These are phyloP conservation scores for Globisporangium camurandrum DNA, from an alignment of 352 stramenopile genomes.

Conservation along the genomic window DNA sequence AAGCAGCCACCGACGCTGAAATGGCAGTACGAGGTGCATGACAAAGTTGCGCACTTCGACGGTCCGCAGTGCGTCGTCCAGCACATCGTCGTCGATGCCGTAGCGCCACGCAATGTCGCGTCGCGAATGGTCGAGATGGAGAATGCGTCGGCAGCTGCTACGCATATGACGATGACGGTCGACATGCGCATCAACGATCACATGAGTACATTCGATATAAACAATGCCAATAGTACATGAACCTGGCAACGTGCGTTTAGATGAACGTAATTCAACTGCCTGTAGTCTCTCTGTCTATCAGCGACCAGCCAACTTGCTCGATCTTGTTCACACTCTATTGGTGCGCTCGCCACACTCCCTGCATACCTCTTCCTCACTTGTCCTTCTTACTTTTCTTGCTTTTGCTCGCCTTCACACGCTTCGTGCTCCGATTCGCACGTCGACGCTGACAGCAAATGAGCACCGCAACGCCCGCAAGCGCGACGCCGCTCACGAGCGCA, in stretches of 20 bases:
- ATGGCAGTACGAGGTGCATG: slow-evolving; percentile 72
- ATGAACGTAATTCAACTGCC: too few relatives aligned
- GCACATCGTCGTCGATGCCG: slow-evolving; percentile 70
- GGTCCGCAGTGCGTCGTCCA: slow-evolving; percentile 69
- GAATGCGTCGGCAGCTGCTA: slow-evolving; percentile 62
- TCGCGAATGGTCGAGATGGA: slow-evolving; percentile 60
- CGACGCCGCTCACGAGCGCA: slow-evolving; percentile 31
- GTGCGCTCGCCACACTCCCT: too few relatives aligned
- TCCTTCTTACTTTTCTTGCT: slow-evolving; percentile 3
- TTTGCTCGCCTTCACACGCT: too few relatives aligned
- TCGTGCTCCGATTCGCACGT: slow-evolving; percentile 20
- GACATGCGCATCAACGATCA: too few relatives aligned
- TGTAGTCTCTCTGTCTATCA: too few relatives aligned
- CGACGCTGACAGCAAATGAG: slow-evolving; percentile 42
- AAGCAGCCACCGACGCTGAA: too few relatives aligned
- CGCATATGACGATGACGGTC: too few relatives aligned
- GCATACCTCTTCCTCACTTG: background rate
- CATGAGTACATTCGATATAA: too few relatives aligned
- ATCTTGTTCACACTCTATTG: too few relatives aligned
- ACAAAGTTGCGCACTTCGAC: slow-evolving; percentile 83
- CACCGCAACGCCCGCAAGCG: slow-evolving; percentile 31
- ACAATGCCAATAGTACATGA: too few relatives aligned
- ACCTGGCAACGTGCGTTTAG: too few relatives aligned
- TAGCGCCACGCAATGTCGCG: slow-evolving; percentile 76
- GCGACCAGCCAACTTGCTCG: too few relatives aligned